Evolutionary conservation across 2,329 filamentous ascomycete species (phyloP), one percentile per base, ranked within the genome.

Genomic region (Dothiorella sarmentorum): DNA sequence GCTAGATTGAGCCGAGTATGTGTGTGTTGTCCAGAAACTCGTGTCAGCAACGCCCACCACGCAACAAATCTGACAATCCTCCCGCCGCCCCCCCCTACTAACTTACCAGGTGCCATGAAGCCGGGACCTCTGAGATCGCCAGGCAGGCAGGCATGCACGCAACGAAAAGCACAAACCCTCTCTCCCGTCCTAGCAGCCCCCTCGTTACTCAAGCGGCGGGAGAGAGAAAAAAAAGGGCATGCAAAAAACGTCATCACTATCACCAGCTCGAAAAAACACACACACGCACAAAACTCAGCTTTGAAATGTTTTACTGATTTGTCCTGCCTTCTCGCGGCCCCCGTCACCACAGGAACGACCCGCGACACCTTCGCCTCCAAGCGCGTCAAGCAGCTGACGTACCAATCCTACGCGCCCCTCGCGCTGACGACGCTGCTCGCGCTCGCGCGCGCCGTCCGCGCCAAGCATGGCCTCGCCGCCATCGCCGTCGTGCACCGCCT

Each of bases 401-500:
- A 95, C 75, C 85, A 84, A 17, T 84, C 90, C 7, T 95, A 95
- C 73, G 76, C 80, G 11, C 83, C 86, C 2, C 81, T 87, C 10
- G 89, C 90, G 15, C 79, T 93, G 6, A 78, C 81, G 35, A 87
- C 87, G 1, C 85, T 94, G 76, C 76, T 85, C 43, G 68, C 72
- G 18, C 90, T 94, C 65, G 84, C 85, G 38, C 74, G 77, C 5
- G 72, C 78, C 3, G 74, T 92, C 3, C 73, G 75, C 15, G 67
- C 73, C 10, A 85, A 84, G 64, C 85, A 96, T 70, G 75, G 72
- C 0, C 81, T 96, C 17, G 82, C 83, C 35, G 88, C 85, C 7
- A 85, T 97, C 60, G 85, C 88, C 51, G 89, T 97, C 72, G 80
- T 89, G 13, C 94, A 97, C 75, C 84, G 93, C 3, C 80, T 97